phyloP scores from a whole-genome alignment of 1,284 basidiomycete species.

The Dichomitus squalens region DNA sequence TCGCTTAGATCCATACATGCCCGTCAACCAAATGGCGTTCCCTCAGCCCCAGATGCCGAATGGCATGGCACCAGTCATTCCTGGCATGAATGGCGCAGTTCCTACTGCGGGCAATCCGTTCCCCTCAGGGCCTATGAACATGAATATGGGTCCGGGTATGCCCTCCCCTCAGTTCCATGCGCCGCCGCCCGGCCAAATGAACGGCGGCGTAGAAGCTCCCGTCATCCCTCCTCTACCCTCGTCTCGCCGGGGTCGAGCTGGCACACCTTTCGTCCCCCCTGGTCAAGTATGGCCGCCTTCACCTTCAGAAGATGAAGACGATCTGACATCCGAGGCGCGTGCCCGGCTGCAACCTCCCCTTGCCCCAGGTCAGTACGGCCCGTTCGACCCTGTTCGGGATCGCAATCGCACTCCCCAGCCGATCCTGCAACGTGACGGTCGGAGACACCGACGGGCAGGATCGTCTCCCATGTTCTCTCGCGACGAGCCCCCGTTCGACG shows the following conservation, averaged over 20 bases:
- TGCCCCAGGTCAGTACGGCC: slow-evolving; percentile 27
- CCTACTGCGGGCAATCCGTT: slow-evolving; percentile 21
- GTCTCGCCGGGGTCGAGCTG: slow-evolving; percentile 5
- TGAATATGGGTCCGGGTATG: slow-evolving; percentile 18
- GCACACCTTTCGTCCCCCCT: slow-evolving; percentile 13
- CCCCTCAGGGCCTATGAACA: slow-evolving; percentile 18
- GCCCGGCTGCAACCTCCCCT: slow-evolving; percentile 22
- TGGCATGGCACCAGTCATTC: slow-evolving; percentile 9
- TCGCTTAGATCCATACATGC: not conserved
- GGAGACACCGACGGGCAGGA: slow-evolving; percentile 10
- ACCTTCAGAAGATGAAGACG: slow-evolving; percentile 9
- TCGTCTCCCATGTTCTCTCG: slow-evolving; percentile 14
- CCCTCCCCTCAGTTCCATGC: slow-evolving; percentile 5
- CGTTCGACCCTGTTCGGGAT: slow-evolving; percentile 14
- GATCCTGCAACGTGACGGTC: slow-evolving; percentile 5
- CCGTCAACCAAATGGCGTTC: not conserved
- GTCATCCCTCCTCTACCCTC: slow-evolving; percentile 18
- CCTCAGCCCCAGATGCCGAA: slow-evolving; percentile 4
- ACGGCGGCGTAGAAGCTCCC: slow-evolving; percentile 8
- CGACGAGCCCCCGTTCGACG: slow-evolving; percentile 7
- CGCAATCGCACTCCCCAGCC: slow-evolving; percentile 12
- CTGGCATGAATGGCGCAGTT: slow-evolving; percentile 16
- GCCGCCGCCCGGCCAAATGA: slow-evolving; percentile 11
- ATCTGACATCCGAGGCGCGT: slow-evolving; percentile 17
- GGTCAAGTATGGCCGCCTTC: not conserved